Conservation (phyloP, 768 basidiomycete genomes). For the Lactarius hatsudake region DNA sequence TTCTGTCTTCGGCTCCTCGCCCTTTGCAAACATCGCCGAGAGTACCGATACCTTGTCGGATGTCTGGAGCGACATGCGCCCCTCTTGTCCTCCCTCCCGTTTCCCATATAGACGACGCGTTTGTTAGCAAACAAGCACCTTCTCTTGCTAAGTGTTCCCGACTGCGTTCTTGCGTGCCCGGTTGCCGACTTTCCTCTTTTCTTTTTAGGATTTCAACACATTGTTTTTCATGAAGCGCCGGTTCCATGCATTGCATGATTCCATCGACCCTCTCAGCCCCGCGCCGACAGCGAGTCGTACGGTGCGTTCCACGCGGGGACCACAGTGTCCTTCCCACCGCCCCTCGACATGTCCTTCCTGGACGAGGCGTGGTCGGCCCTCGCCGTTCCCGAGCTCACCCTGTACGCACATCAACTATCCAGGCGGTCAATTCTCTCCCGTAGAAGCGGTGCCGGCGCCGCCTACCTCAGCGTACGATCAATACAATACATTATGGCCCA, state of each 20-base stretch:
- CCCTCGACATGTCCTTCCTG: slow-evolving; percentile 23
- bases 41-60: slow-evolving; percentile 8
- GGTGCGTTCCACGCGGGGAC: slow-evolving; percentile 14
- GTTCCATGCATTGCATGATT: slow-evolving; percentile 25
- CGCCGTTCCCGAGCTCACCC: slow-evolving; percentile 21
- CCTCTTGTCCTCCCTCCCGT: slow-evolving; percentile 25
- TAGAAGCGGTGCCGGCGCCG: slow-evolving; percentile 19
- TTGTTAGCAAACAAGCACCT: slow-evolving; percentile 19
- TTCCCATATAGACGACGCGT: not conserved
- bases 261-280: slow-evolving; percentile 27
- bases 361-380: slow-evolving; percentile 14
- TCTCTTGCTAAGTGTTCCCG: slow-evolving; percentile 25
- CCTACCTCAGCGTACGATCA: slow-evolving; percentile 8
- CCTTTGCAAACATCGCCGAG: slow-evolving; percentile 14
- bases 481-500: slow-evolving; percentile 9
- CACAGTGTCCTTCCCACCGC: slow-evolving; percentile 2
- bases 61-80: slow-evolving; percentile 24
- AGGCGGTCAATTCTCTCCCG: slow-evolving; percentile 16
- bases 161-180: not conserved
- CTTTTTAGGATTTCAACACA: slow-evolving; percentile 24
- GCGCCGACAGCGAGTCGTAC: not conserved
- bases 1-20: slow-evolving; percentile 11
- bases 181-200: not conserved
- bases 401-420: slow-evolving; percentile 21
- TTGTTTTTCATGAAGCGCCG: slow-evolving; percentile 26